A percentile compares a stretch with the other conserved stretches of the same genome.
Evolutionary conservation across 164 flowering plant genomes (phyloP).

Genomic region (Nelumbo lutea): DNA sequence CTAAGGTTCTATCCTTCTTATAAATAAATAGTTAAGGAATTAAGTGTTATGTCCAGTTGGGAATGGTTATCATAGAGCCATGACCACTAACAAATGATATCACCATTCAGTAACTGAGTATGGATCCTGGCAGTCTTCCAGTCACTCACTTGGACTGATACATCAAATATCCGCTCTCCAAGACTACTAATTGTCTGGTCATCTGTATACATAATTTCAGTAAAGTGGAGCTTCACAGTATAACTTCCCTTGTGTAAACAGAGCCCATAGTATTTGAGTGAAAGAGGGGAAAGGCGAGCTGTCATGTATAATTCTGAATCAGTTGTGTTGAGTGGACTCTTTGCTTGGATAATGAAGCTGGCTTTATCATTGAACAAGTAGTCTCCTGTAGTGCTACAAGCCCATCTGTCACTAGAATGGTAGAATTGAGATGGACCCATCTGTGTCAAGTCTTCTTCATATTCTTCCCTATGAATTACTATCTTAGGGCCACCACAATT

Average conservation of each 20-base stretch:
- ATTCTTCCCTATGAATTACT: constrained; percentile 27
- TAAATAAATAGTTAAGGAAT: too few relatives aligned
- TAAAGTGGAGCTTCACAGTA: constrained; percentile 11
- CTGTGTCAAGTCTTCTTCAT: constrained; percentile 38
- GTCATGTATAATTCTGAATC: constrained; percentile 8
- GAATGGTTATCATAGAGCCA: too few relatives aligned
- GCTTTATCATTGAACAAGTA: background rate
- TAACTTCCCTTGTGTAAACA: constrained; percentile 11
- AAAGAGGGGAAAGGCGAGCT: constrained; percentile 6
- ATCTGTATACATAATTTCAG: constrained; percentile 1
- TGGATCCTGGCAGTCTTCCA: too few relatives aligned
- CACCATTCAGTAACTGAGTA: too few relatives aligned
- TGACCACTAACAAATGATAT: too few relatives aligned
- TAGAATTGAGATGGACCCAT: constrained; percentile 30
- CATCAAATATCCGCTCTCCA: constrained; percentile 11
- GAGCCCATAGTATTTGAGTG: background rate
- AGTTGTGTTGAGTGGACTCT: background rate
- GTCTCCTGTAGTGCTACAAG: background rate
- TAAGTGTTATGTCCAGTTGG: too few relatives aligned
- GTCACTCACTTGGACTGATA: constrained; percentile 4
- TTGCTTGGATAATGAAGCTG: background rate
- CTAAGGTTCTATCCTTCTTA: too few relatives aligned
- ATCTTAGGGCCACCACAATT: constrained; percentile 63
- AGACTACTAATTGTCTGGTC: too few relatives aligned
- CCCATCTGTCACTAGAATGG: background rate